Evolutionary conservation across 192 early-diverging fungal genomes (phyloP), one percentile per base, ranked within the genome.

Genomic region (Gonapodya prolifera): DNA sequence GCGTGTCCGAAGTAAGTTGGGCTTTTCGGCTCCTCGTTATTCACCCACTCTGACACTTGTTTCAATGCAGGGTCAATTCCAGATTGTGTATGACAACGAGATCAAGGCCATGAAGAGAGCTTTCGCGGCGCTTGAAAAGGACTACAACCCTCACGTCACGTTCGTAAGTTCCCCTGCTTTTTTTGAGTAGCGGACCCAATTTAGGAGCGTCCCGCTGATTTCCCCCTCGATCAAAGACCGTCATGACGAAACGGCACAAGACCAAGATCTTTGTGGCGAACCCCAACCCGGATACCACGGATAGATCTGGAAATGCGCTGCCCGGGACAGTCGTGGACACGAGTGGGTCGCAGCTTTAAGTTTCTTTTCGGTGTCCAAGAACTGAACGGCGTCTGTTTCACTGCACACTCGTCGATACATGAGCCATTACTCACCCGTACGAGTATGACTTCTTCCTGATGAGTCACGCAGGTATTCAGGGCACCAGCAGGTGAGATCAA

Each of bases 381-480:
- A n/a, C n/a, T n/a, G n/a, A n/a, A n/a, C n/a, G n/a, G n/a, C n/a
- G n/a, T n/a, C n/a, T n/a, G n/a, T n/a, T n/a, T n/a, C n/a, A n/a
- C n/a, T n/a, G n/a, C n/a, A n/a, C n/a, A n/a, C n/a, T n/a, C n/a
- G n/a, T n/a, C n/a, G n/a, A n/a, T 61, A 23, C 8, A 16, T 61
- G 8, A 61, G 45, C 71, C 28, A 73, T 73, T 32, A 32, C 32
- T 32, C 71, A 73, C 29, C 71, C 71, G 8, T 34, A 69, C 28
- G 83, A 87, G 75, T 89, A 88, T 75, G 89, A 90, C 69, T 90
- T 89, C 77, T 90, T 88, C 83, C 83, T 98, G 29, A 93, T 92
- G 77, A 91, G 94, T 23, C 97, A 99, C 77, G 90, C 91, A 0
- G 94, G 96, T 69, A 87, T 96, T 30, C 94, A 96, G 81, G 96